Conservation (phyloP, 2,329 filamentous ascomycete genomes). For the Lasiodiplodia citricola region DNA sequence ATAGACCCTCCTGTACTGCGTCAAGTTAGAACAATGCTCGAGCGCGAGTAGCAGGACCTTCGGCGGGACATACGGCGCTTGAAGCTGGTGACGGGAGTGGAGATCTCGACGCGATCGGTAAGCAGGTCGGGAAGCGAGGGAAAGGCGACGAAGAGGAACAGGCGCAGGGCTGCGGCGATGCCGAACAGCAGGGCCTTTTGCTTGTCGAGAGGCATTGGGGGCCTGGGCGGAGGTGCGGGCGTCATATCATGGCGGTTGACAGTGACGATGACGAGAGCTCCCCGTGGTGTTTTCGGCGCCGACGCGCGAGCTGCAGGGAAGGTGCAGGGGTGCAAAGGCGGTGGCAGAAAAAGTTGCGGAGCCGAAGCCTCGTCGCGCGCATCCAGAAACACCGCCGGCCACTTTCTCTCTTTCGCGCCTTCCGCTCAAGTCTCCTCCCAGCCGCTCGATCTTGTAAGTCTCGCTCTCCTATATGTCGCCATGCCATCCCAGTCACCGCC, state of each 20-base stretch:
- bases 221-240: slow-evolving; percentile 1
- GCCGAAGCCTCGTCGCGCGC: background rate
- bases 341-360: slow-evolving; percentile 26
- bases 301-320: background rate
- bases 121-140: slow-evolving; percentile 83
- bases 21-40: slow-evolving; percentile 14
- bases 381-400: background rate
- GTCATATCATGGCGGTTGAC: slow-evolving; percentile 17
- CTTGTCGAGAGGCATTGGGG: slow-evolving; percentile 58
- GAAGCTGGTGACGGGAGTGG: slow-evolving; percentile 96
- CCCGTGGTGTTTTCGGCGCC: slow-evolving; percentile 21
- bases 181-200: slow-evolving; percentile 73
- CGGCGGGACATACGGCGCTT: slow-evolving; percentile 76
- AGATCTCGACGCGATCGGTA: slow-evolving; percentile 92
- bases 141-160: slow-evolving; percentile 80
- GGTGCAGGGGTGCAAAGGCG: slow-evolving; percentile 11
- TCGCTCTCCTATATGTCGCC: background rate
- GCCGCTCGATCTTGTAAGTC: slow-evolving; percentile 10
- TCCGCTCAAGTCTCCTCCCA: background rate
- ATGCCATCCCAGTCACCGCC: background rate
- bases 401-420: background rate
- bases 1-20: slow-evolving; percentile 91
- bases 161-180: slow-evolving; percentile 76
- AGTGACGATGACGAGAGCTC: background rate
- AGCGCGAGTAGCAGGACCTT: background rate